Evolutionary conservation across 345 rosid genomes (phyloP).

Genomic region (Erysimum cheiranthoides): DNA sequence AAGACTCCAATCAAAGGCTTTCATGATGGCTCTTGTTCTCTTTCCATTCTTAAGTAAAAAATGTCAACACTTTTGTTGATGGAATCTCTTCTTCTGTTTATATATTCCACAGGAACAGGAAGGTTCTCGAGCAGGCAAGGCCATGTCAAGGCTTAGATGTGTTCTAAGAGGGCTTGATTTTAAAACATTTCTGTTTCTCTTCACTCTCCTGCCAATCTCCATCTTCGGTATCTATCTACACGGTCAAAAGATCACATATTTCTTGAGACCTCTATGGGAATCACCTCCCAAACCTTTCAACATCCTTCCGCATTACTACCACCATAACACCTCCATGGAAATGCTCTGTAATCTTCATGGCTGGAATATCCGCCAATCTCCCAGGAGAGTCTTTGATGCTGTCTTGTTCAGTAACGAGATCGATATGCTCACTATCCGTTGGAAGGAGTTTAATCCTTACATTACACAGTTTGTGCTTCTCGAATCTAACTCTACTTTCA

Average conservation of each 20-base stretch:
- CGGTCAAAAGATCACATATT: slow-evolving; percentile 47
- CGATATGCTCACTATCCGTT: slow-evolving; percentile 76
- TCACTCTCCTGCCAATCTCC: slow-evolving; percentile 34
- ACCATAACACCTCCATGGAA: slow-evolving; percentile 71
- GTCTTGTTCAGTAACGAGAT: slow-evolving; percentile 83
- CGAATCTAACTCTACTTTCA: slow-evolving; percentile 89
- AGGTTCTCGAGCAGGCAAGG: slow-evolving; percentile 41
- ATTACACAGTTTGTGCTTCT: slow-evolving; percentile 84
- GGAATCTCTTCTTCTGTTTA: too few relatives aligned
- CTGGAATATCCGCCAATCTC: slow-evolving; percentile 78
- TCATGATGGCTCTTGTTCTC: too few relatives aligned
- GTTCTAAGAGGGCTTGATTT: slow-evolving; percentile 22
- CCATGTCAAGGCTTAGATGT: slow-evolving; percentile 31
- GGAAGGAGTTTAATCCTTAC: slow-evolving; percentile 85
- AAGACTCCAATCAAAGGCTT: too few relatives aligned
- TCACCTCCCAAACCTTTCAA: slow-evolving; percentile 43
- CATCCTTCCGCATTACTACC: slow-evolving; percentile 48
- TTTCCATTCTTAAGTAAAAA: too few relatives aligned
- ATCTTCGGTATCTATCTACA: slow-evolving; percentile 42
- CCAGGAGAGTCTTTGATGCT: slow-evolving; percentile 83
- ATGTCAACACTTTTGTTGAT: too few relatives aligned
- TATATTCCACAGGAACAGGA: slow-evolving; percentile 23
- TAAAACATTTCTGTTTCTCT: slow-evolving; percentile 29
- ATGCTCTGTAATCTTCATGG: slow-evolving; percentile 83
- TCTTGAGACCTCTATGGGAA: slow-evolving; percentile 49